Base-by-base conservation (phyloP, 345 rosid species). In the Arabidopsis suecica region DNA sequence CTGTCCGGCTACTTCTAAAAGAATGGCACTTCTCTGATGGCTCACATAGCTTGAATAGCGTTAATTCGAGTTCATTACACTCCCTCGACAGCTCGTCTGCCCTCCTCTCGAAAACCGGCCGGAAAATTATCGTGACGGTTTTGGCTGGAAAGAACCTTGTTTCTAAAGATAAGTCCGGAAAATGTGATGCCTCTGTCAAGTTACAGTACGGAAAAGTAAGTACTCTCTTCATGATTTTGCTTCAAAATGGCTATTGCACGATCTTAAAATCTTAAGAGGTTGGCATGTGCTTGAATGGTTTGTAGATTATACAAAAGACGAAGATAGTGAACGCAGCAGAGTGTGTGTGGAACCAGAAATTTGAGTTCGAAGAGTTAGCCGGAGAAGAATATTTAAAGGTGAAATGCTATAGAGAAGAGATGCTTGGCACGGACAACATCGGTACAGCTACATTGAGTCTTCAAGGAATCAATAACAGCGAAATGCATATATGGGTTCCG, bases 1-100 rank as follows among this genome's bases (percentile, higher is more conserved):
- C 86, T 0, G 93, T 95, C 42, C 82, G 73, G 86, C 86, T 95
- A 65, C 83, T 92, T 51, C 28, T 95, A 63, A 92, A 95, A 81
- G 99, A 92, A 74, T 95, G 99, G 99, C 97, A 89, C 81, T 95
- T 89, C 82, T 87, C 99, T 34, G 97, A 89, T 30, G 96, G 99
- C 44, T 88, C 97, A 23, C 89, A 87, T 80, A 89, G 85, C 81
- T 79, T 80, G 77, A 85, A 80, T 80, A 81, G 84, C 65, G 61
- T 55, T 36, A 69, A n/a, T 9, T 40, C 78, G 45, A 79, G 83
- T 78, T 80, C 93, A 60, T 80, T 63, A 65, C 81, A 78, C 44
- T 85, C 89, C 7, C 81, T 85, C 7, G 72, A 72, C 47, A 88
- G 89, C 54, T 89, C 87, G 4, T 79, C 96, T 65, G 87, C 72